These are phyloP conservation scores for Colletotrichum karsti DNA, from an alignment of 2,329 filamentous ascomycete species.

Conservation along the genomic window DNA sequence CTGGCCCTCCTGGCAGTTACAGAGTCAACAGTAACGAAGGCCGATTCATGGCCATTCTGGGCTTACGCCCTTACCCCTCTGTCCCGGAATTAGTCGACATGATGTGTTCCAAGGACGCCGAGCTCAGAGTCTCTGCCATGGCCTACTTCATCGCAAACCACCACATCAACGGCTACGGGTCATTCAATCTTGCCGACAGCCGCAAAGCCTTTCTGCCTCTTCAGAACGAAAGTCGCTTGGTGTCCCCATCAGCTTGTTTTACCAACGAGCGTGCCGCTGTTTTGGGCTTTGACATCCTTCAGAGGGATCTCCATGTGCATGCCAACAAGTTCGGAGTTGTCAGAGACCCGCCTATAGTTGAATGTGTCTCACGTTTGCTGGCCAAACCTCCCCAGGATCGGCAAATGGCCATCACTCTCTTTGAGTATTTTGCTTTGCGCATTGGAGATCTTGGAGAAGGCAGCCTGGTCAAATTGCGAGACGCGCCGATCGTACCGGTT, in stretches of 20 bases:
- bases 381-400: slow-evolving; percentile 75
- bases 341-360: slow-evolving; percentile 79
- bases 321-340: slow-evolving; percentile 80
- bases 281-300: slow-evolving; percentile 83
- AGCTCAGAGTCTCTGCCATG: slow-evolving; percentile 74
- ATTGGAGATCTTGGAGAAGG: slow-evolving; percentile 75
- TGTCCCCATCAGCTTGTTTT: slow-evolving; percentile 80
- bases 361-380: slow-evolving; percentile 79
- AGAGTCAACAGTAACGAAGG: slow-evolving; percentile 74
- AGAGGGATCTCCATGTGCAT: slow-evolving; percentile 79
- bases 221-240: slow-evolving; percentile 71
- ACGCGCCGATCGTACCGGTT: slow-evolving; percentile 78
- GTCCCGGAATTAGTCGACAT: slow-evolving; percentile 80
- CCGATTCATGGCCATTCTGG: slow-evolving; percentile 76
- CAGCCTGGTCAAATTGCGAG: slow-evolving; percentile 67
- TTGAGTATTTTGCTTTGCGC: slow-evolving; percentile 84
- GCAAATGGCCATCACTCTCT: slow-evolving; percentile 74
- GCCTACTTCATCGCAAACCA: slow-evolving; percentile 86
- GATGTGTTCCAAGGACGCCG: slow-evolving; percentile 70
- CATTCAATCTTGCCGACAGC: slow-evolving; percentile 65
- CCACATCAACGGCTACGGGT: slow-evolving; percentile 77
- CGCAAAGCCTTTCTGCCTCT: slow-evolving; percentile 75
- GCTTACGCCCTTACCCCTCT: slow-evolving; percentile 76
- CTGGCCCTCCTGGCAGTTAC: slow-evolving; percentile 70
- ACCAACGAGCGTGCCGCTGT: slow-evolving; percentile 80